These are phyloP conservation scores for Microbotryum violaceum DNA, from an alignment of 1,284 basidiomycete species.

Conservation along the genomic window DNA sequence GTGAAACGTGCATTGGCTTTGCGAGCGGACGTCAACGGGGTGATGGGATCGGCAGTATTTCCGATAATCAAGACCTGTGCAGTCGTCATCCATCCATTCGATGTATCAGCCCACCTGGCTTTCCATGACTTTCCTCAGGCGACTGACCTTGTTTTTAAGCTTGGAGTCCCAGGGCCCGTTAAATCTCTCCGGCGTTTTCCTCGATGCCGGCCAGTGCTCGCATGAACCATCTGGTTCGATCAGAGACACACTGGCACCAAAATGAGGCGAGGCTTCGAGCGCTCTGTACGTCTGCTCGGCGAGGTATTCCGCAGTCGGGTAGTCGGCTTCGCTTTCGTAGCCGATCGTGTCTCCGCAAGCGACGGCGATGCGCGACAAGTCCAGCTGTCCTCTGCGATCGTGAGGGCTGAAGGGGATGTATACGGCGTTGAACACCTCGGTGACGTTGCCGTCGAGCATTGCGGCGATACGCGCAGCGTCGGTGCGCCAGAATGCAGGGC, in stretches of 20 bases:
- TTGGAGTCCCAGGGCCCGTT: conserved; percentile 17
- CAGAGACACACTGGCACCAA: conserved; percentile 8
- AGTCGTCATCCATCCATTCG: conserved; percentile 6
- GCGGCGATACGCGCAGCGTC: conserved; percentile 23
- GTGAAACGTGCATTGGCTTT: conserved; percentile 22
- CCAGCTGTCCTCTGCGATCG: conserved; percentile 5
- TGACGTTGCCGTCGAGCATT: conserved; percentile 37
- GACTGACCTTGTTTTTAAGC: conserved; percentile 14
- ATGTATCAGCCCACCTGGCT: conserved; percentile 20
- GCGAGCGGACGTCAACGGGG: conserved; percentile 4
- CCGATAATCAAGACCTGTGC: conserved; percentile 21
- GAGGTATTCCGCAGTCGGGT: conserved; percentile 9
- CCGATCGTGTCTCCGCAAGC: conserved; percentile 22
- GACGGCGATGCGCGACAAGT: conserved; percentile 22
- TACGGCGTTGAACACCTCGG: conserved; percentile 19
- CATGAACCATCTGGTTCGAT: conserved; percentile 23
- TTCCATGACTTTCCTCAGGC: not conserved
- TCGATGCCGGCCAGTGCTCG: conserved; percentile 18
- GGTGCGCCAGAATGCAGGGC: conserved; percentile 31
- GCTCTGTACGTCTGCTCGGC: conserved; percentile 3
- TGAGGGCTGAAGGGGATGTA: not conserved
- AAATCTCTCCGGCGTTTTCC: conserved; percentile 14
- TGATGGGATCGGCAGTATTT: conserved; percentile 26
- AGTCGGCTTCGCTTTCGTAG: conserved; percentile 3
- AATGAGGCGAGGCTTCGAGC: conserved; percentile 9